Evolutionary conservation across 306 rosid genomes (phyloP), one percentile per base, ranked within the genome.

Genomic region (Malus fusca): DNA sequence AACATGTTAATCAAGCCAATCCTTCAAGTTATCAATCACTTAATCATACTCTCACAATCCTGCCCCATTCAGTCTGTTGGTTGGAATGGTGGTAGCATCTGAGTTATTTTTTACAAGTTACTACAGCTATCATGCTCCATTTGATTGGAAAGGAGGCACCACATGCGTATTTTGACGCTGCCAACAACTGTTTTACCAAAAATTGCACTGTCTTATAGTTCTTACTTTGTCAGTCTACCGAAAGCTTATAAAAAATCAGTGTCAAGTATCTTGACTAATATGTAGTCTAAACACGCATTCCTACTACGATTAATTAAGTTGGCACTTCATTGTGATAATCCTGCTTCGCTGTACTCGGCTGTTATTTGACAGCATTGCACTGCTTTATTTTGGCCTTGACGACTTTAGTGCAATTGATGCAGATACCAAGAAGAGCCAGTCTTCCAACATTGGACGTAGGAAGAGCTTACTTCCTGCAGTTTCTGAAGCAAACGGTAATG

Each of bases 401-500:
- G 42, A 18, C 63, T 46, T 52, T 46, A 23, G 79, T 84, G 52
- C 77, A 25, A 52, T 77, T 71, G 68, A 78, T 82, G 80, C 87
- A 96, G 99, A 84, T 92, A 81, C 99, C 99, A 78, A 84, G 96
- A 69, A 96, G 99, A 88, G 90, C 99, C 61, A 96, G 84, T 96
- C 99, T 81, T 97, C 99, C 67, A 96, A 96, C 83, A 96, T 96
- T 51, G 99, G 99, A 63, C 92, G 96, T 7, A 92, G 60, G 82
- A 96, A 95, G 93, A 79, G 79, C 82, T 83, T 80, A 65, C 81
- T 81, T 68, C 73, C 71, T 13, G 65, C 80, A 11, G 97, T 86
- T 56, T 48, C 86, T 69, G 93, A 75, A 72, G 93, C 86, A 81
- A 87, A 75, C 73, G 52, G 76, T n/a, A 71, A 70, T 65, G 71